Evolutionary conservation across 1,284 basidiomycete species (phyloP).

Genomic region (Takashimella tepidaria): DNA sequence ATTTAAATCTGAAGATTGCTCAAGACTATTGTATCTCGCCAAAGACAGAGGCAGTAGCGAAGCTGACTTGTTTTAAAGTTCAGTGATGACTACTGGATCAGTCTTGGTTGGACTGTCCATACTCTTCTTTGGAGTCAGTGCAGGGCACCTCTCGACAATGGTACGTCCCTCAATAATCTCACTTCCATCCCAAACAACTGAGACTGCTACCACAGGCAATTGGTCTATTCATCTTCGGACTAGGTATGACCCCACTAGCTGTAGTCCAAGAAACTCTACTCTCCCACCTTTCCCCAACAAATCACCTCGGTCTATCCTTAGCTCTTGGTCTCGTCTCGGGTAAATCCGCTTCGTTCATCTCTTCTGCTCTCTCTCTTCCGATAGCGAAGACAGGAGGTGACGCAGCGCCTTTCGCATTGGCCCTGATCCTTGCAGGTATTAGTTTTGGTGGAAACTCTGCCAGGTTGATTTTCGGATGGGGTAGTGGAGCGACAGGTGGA

Average conservation of each 20-base stretch:
- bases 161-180: slow-evolving; percentile 1
- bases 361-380: slow-evolving; percentile 58
- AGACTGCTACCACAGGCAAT: slow-evolving; percentile 11
- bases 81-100: slow-evolving; percentile 64
- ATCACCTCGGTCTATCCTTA: slow-evolving; percentile 70
- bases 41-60: slow-evolving; percentile 54
- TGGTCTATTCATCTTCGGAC: slow-evolving; percentile 61
- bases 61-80: slow-evolving; percentile 46
- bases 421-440: slow-evolving; percentile 58
- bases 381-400: slow-evolving; percentile 53
- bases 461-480: slow-evolving; percentile 62
- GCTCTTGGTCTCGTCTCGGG: slow-evolving; percentile 72
- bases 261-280: slow-evolving; percentile 52
- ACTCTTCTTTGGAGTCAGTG: slow-evolving; percentile 21
- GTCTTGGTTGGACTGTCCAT: slow-evolving; percentile 58
- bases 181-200: neutral
- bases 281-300: slow-evolving; percentile 63
- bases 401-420: slow-evolving; percentile 67
- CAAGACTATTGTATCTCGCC: no score
- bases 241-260: slow-evolving; percentile 68
- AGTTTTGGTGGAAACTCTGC: slow-evolving; percentile 64
- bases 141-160: slow-evolving; percentile 20
- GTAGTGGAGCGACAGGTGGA: slow-evolving; percentile 60
- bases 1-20: no score
- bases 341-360: slow-evolving; percentile 67